phyloP scores from a whole-genome alignment of 2,329 filamentous ascomycete species.

The Sphaerostilbella broomeana region DNA sequence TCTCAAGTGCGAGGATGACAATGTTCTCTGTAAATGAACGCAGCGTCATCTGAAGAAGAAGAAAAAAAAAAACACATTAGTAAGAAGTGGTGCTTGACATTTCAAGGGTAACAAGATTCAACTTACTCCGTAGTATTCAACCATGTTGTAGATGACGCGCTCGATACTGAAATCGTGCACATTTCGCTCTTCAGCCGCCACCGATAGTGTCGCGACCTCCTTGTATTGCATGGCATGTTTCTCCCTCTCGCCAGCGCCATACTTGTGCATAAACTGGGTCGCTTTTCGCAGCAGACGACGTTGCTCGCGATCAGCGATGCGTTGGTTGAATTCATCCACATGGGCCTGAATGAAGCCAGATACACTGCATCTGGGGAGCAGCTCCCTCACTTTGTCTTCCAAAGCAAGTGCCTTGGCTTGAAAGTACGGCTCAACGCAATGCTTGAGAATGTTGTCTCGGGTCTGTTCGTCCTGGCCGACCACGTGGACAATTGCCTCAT shows the following conservation, averaged over 20 bases:
- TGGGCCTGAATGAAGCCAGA: neutral
- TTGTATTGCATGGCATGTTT: neutral
- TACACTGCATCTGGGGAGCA: neutral
- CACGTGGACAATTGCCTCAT: conserved; percentile 30
- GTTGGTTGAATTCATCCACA: neutral
- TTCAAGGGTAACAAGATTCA: neutral
- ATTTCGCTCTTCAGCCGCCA: neutral
- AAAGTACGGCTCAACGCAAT: conserved; percentile 1
- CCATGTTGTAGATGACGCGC: conserved; percentile 4
- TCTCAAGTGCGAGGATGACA: conserved; percentile 6
- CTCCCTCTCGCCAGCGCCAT: neutral
- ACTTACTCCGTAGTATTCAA: conserved; percentile 7
- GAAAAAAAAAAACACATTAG: too few relatives aligned
- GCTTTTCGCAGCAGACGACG: neutral
- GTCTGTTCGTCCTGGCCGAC: conserved; percentile 16
- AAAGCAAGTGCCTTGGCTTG: neutral
- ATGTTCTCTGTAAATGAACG: conserved; percentile 8
- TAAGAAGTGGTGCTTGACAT: neutral
- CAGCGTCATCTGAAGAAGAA: neutral
- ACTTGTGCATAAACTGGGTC: neutral
- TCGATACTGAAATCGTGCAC: conserved; percentile 2
- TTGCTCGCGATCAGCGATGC: neutral
- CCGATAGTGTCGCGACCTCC: neutral
- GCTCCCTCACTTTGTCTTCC: neutral
- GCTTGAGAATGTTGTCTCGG: neutral